Base-by-base conservation (phyloP, 257 asterid genomes). In the Forsythia suspensa region DNA sequence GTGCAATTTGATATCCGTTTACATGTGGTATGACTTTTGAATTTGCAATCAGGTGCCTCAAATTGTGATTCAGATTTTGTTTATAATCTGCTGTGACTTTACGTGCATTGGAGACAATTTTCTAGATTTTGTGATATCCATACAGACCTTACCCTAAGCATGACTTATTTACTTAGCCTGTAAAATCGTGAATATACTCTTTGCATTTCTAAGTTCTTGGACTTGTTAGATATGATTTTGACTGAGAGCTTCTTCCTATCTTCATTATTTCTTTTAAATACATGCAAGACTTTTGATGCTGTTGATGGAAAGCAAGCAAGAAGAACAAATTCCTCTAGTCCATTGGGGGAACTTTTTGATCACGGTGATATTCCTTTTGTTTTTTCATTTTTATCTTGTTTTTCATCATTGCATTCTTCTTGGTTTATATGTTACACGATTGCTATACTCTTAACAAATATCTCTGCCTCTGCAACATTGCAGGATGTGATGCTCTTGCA, bases 291-390 rank as follows among this genome's bases (percentile, higher is more conserved):
- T 15, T 94, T 94, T 85, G 98, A 94, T 91, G 98, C 97, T 74
- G 97, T 94, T 77, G 98, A 94, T 80, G 98, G 98, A 57, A 94
- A 94, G 86, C 98, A 94, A 94, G 98, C 98, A 40, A 89, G 98
- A 79, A 82, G 98, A 83, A 94, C 98, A 66, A 94, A 88, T 90
- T 92, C 98, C 72, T 92, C 97, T 71, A 92, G 98, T 80, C 98
- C 98, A 71, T 80, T 94, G 77, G 98, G 98, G 69, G 98, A 94
- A 79, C 97, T 94, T 80, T 94, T 94, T 82, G 98, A 94, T 84
- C 98, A 94, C 59, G 98, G 99, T 96, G 82, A 84, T 68, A 39
- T 15, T 2, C 36, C 59, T 12, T 36, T 72, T 73, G 65, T 57
- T 71, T 63, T 75, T 12, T 65, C 71, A 63, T 15, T 77, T 39